Evolutionary conservation across 2,329 filamentous ascomycete genomes (phyloP), one percentile per base, ranked within the genome.

Genomic region (Fusarium sp.): DNA sequence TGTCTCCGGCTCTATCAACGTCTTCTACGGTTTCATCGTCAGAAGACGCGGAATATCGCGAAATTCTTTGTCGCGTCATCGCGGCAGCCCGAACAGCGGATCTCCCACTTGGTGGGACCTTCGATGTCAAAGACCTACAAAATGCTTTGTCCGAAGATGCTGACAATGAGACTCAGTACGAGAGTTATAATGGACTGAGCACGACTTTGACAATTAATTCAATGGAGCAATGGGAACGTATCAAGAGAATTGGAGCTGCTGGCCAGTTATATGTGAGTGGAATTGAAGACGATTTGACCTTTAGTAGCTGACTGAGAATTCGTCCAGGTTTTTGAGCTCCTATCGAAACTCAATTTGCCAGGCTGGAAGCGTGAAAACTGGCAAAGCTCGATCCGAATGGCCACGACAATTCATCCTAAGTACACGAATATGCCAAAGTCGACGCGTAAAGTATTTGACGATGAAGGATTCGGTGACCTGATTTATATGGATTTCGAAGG

Each of bases 201-300:
- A 33, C 71, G 5, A 28, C 10, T 31, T 31, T 62, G n/a, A 46
- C 36, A 5, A 54, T 69, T 28, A 65, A 49, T 13, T 70, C 73
- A 1, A 62, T 40, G 9, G 73, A 7, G 24, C 72, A 74, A 31
- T 40, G 53, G 1, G 68, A 75, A 26, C 67, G 73, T 3, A 65
- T 73, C 42, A 73, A 64, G 46, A 72, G 65, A 52, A 34, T 75
- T 10, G 73, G 73, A 3, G 73, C 73, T 1, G 73, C 69, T 2
- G 70, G 73, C 15, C 71, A 75, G 38, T 52, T 75, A 47, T 75
- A 67, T 15, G 73, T 73, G 44, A 72, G 71, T 54, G 6, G 1
- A 3, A 3, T 7, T 3, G 1, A 19, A 6, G 2, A 2, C 14
- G 26, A 10, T 7, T 19, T 39, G 4, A 8, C 17, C 17, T 6